A percentile compares a stretch with the other conserved stretches of the same genome.
phyloP scores from a whole-genome alignment of 169 alveolate genomes.

The Eimeria falciformis region DNA sequence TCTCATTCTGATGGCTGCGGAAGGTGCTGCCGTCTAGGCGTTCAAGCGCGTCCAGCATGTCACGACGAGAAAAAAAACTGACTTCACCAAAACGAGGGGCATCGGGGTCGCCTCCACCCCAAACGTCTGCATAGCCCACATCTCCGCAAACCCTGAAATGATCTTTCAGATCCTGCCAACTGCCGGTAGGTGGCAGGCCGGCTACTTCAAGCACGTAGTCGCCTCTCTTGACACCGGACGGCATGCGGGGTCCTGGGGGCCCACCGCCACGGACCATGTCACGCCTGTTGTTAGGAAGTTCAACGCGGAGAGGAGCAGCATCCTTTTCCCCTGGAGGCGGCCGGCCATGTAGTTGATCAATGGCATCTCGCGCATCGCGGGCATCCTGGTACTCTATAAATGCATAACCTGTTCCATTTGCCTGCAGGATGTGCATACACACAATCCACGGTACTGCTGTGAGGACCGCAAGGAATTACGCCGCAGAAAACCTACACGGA shows the following conservation, averaged over 20 bases:
- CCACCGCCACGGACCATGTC: slow-evolving; percentile 81
- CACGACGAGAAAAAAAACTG: slow-evolving; percentile 87
- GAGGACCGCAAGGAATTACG: neutral
- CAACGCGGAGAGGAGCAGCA: slow-evolving; percentile 88
- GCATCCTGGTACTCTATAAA: slow-evolving; percentile 88
- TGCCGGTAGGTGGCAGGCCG: slow-evolving; percentile 87
- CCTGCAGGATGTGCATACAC: slow-evolving; percentile 29
- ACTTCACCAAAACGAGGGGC: slow-evolving; percentile 92
- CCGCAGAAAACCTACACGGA: neutral
- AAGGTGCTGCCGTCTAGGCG: slow-evolving; percentile 88
- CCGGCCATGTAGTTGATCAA: slow-evolving; percentile 87
- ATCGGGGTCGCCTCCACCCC: slow-evolving; percentile 93
- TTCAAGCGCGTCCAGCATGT: slow-evolving; percentile 91
- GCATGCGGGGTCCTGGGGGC: slow-evolving; percentile 76
- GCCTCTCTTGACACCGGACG: slow-evolving; percentile 32
- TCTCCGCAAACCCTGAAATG: slow-evolving; percentile 88
- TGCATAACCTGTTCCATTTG: slow-evolving; percentile 82
- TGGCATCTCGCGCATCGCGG: slow-evolving; percentile 92
- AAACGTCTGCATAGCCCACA: slow-evolving; percentile 88
- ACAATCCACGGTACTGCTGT: neutral
- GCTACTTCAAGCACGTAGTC: slow-evolving; percentile 83
- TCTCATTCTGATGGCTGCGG: slow-evolving; percentile 91
- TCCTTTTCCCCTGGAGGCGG: slow-evolving; percentile 81
- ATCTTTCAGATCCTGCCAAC: slow-evolving; percentile 91
- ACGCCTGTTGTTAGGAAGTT: slow-evolving; percentile 85